These are phyloP conservation scores for Amoeboaphelidium protococcarum DNA, from an alignment of 371 early-diverging fungal genomes.

Conservation along the genomic window DNA sequence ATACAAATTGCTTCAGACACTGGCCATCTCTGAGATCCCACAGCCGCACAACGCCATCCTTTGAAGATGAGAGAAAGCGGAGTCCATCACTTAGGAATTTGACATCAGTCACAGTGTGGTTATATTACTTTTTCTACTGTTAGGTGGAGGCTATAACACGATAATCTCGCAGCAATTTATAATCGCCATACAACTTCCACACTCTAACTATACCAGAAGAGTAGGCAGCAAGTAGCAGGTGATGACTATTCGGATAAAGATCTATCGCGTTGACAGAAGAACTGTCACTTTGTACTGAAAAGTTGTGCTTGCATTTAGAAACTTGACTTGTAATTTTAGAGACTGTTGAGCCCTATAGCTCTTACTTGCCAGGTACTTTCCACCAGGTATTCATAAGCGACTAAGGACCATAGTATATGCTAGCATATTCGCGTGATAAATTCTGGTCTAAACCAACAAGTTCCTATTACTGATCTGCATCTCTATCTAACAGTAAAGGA, in stretches of 20 bases:
- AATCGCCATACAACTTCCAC: conserved; percentile 80
- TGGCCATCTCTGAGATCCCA: conserved; percentile 90
- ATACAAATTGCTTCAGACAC: neutral
- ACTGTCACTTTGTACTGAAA: conserved; percentile 13
- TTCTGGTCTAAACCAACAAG: no score
- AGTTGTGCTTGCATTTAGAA: conserved; percentile 51
- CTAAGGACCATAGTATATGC: conserved; percentile 5
- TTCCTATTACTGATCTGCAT: no score
- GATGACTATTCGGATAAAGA: conserved; percentile 67
- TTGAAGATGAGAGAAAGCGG: conserved; percentile 57
- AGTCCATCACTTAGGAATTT: conserved; percentile 65
- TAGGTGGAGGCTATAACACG: no score
- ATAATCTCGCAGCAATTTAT: conserved; percentile 50
- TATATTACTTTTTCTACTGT: no score
- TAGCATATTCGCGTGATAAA: no score
- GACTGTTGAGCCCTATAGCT: conserved; percentile 51
- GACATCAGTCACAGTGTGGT: conserved; percentile 70
- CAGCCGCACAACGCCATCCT: conserved; percentile 66
- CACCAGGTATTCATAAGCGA: neutral
- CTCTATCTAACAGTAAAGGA: no score
- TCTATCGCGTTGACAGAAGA: conserved; percentile 69
- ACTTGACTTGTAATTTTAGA: conserved; percentile 55
- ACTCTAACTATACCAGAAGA: conserved; percentile 76
- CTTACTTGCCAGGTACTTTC: conserved; percentile 12
- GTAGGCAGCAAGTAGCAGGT: conserved; percentile 59